Percentiles rank a stretch among this genome's conserved stretches.
phyloP scores from a whole-genome alignment of 306 rosid species.

The Geum urbanum region DNA sequence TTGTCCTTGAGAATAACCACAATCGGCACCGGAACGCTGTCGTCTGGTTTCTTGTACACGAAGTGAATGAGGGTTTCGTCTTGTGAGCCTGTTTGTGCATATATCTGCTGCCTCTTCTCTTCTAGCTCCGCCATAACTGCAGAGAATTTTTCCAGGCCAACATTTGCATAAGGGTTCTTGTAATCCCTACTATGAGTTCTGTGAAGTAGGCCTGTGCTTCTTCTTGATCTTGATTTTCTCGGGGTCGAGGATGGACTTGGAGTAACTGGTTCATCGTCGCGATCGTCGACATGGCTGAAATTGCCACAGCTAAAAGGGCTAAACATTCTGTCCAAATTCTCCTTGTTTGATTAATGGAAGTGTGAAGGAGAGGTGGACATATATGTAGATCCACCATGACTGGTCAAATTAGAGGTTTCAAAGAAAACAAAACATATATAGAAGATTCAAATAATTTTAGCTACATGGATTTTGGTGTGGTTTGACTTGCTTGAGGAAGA shows the following conservation, averaged over 20 bases:
- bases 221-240: slow-evolving; percentile 25
- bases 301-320: slow-evolving; percentile 42
- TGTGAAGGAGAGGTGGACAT: not conserved
- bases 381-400: not conserved
- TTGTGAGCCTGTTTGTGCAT: slow-evolving; percentile 47
- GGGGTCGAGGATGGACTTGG: slow-evolving; percentile 40
- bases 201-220: slow-evolving; percentile 17
- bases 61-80: slow-evolving; percentile 60
- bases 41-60: slow-evolving; percentile 43
- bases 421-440: not conserved
- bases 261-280: slow-evolving; percentile 13
- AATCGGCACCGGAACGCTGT: slow-evolving; percentile 57
- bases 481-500: not conserved
- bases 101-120: slow-evolving; percentile 59
- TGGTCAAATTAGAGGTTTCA: slow-evolving; percentile 6
- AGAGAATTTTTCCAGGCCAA: slow-evolving; percentile 79
- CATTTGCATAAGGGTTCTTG: slow-evolving; percentile 59
- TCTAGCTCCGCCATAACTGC: slow-evolving; percentile 72
- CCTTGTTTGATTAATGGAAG: not conserved
- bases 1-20: slow-evolving; percentile 55
- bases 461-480: slow-evolving; percentile 3
- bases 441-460: not conserved
- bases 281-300: slow-evolving; percentile 33
- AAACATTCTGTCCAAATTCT: slow-evolving; percentile 30
- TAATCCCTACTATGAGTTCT: slow-evolving; percentile 25